These are phyloP conservation scores for Allium cepa DNA, from an alignment of 106 monocot species.

Conservation along the genomic window DNA sequence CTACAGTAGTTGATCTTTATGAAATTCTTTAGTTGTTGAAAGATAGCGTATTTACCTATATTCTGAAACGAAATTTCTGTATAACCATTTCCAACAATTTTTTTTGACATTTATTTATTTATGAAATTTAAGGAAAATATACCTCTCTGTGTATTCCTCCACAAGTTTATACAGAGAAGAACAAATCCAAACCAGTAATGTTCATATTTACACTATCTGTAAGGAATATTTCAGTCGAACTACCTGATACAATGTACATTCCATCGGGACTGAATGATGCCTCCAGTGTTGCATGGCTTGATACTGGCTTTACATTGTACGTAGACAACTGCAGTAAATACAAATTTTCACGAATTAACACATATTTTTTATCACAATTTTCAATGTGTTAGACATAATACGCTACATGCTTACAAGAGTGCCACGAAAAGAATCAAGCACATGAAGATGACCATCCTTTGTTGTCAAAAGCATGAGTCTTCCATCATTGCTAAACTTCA, in stretches of 20 bases:
- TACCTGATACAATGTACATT: slow-evolving; percentile 77
- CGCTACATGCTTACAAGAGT: slow-evolving; percentile 40
- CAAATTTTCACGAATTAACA: too few species aligned
- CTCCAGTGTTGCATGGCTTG: slow-evolving; percentile 64
- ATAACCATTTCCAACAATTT: too few species aligned
- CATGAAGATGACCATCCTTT: slow-evolving; percentile 74
- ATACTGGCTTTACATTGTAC: slow-evolving; percentile 84
- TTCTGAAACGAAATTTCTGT: too few species aligned
- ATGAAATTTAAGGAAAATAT: too few species aligned
- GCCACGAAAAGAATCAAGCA: slow-evolving; percentile 91
- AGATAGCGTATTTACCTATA: too few species aligned
- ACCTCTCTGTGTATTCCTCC: not conserved
- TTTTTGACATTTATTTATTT: too few species aligned
- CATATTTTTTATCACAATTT: too few species aligned
- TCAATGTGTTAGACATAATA: not conserved
- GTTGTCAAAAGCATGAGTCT: slow-evolving; percentile 85
- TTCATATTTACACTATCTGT: not conserved
- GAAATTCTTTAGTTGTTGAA: too few species aligned
- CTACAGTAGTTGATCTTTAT: too few species aligned
- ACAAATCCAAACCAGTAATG: not conserved
- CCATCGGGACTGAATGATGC: slow-evolving; percentile 98
- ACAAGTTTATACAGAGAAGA: not conserved
- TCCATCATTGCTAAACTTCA: slow-evolving; percentile 95
- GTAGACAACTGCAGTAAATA: slow-evolving; percentile 56
- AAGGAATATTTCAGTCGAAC: not conserved